Evolutionary conservation across 192 early-diverging fungal species (phyloP).

Genomic region (Coemansia sp.): DNA sequence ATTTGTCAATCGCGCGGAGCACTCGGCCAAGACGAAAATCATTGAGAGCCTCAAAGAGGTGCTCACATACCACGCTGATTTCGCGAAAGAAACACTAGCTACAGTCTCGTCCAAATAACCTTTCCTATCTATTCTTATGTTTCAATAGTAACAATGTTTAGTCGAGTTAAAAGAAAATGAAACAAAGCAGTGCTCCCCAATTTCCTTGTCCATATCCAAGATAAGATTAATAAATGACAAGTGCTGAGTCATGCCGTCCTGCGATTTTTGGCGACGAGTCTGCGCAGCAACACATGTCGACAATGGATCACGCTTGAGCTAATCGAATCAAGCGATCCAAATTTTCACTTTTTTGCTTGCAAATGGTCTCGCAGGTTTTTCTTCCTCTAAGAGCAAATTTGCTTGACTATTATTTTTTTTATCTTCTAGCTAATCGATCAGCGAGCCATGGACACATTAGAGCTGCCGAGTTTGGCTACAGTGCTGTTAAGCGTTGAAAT

Average conservation of each 20-base stretch:
- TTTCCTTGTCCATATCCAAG: too few species aligned
- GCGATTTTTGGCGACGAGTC: background rate
- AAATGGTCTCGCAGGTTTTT: background rate
- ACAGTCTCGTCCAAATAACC: background rate
- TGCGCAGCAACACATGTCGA: background rate
- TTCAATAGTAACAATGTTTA: too few species aligned
- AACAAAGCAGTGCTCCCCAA: too few species aligned
- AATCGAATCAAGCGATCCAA: conserved; percentile 1
- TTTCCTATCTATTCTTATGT: too few species aligned
- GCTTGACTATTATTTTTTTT: background rate
- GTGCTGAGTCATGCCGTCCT: too few species aligned
- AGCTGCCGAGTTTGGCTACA: conserved; percentile 2
- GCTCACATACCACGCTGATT: background rate
- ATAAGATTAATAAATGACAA: too few species aligned
- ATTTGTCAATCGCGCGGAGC: background rate
- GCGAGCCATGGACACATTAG: conserved; percentile 6
- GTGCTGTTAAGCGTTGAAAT: conserved; percentile 12
- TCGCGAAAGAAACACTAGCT: background rate
- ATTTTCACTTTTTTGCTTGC: background rate
- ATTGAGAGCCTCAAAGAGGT: background rate
- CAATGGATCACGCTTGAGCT: background rate
- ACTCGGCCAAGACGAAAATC: background rate
- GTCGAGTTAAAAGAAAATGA: too few species aligned
- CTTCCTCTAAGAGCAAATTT: background rate
- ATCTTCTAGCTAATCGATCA: background rate